Evolutionary conservation across 2,329 filamentous ascomycete species (phyloP).

Genomic region (Cladophialophora psammophila): DNA sequence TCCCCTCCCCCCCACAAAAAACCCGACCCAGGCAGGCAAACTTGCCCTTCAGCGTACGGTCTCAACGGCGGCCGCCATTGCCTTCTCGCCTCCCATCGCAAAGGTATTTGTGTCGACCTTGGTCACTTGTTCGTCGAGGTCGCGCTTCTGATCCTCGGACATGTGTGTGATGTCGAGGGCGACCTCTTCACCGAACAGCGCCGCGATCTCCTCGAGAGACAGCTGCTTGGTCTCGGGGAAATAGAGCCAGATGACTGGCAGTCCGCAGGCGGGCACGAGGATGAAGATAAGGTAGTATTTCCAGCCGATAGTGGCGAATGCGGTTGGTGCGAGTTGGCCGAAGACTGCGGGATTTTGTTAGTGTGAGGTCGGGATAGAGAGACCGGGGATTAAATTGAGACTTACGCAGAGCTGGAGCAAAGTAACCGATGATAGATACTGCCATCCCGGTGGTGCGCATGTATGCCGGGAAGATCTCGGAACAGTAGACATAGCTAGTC

Average conservation of each 20-base stretch:
- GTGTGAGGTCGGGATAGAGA: too few relatives aligned
- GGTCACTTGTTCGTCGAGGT: too few relatives aligned
- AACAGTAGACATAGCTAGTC: conserved; percentile 20
- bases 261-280: not conserved
- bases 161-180: not conserved
- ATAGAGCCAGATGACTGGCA: not conserved
- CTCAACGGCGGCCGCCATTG: too few relatives aligned
- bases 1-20: too few relatives aligned
- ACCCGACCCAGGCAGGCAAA: too few relatives aligned
- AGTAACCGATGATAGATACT: not conserved
- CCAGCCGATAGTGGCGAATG: conserved; percentile 44
- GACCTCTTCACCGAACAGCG: not conserved
- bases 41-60: too few relatives aligned
- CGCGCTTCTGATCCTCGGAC: not conserved
- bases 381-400: too few relatives aligned
- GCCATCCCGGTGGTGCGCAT: conserved; percentile 17
- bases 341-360: conserved; percentile 1
- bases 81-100: too few relatives aligned
- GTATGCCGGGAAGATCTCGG: conserved; percentile 14
- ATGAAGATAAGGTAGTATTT: conserved; percentile 43
- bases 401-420: too few relatives aligned
- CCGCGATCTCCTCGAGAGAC: not conserved
- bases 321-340: conserved; percentile 14
- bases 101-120: too few relatives aligned
- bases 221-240: not conserved